phyloP scores from a whole-genome alignment of 805 yeast species.

The Kurtzmaniella cleridarum region DNA sequence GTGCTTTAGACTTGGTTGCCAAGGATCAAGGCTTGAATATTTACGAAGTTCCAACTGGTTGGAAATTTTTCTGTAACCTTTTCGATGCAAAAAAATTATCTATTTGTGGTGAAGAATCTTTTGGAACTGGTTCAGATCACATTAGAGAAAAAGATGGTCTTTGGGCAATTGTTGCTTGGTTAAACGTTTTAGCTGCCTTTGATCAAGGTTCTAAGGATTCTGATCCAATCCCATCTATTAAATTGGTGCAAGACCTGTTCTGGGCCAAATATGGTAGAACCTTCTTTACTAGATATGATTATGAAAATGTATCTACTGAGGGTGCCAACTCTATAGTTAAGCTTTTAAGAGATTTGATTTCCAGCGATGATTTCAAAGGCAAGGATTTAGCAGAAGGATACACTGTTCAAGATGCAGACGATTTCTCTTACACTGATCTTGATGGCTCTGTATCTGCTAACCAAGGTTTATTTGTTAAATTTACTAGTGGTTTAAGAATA shows the following conservation, averaged over 20 bases:
- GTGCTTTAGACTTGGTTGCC: conserved; percentile 91
- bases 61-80: conserved; percentile 96
- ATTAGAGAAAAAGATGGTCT: conserved; percentile 96
- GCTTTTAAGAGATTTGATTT: conserved; percentile 39
- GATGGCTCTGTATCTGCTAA: conserved; percentile 86
- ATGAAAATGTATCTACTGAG: conserved; percentile 72
- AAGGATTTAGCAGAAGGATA: conserved; percentile 42
- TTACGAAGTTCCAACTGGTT: conserved; percentile 97
- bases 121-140: conserved; percentile 97
- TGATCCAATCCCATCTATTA: conserved; percentile 55
- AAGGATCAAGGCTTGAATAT: conserved; percentile 62
- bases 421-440: conserved; percentile 87
- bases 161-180: conserved; percentile 98
- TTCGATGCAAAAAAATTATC: conserved; percentile 91
- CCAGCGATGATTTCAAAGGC: conserved; percentile 42
- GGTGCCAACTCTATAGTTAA: conserved; percentile 69
- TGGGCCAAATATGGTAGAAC: conserved; percentile 94
- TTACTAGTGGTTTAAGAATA: conserved; percentile 76
- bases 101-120: conserved; percentile 97
- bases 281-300: conserved; percentile 95
- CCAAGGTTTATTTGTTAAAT: conserved; percentile 85
- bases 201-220: conserved; percentile 37
- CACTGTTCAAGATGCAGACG: conserved; percentile 69
- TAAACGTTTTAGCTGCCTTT: conserved; percentile 86
- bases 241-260: conserved; percentile 74